Evolutionary conservation across 495 filamentous ascomycete species (phyloP).

Genomic region (Penicillium turbatum): DNA sequence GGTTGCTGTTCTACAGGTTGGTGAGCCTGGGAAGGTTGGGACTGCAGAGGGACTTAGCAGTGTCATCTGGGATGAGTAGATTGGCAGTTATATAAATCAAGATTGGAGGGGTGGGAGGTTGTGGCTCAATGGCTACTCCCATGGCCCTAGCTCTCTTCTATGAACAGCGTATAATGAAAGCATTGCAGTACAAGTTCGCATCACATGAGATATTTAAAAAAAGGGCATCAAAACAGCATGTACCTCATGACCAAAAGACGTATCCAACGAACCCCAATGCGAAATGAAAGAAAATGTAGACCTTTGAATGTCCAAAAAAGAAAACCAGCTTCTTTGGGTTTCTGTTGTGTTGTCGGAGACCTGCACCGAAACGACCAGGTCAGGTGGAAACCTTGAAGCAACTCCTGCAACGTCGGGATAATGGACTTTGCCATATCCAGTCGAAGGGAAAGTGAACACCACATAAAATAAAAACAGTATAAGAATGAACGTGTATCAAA

Average conservation of each 20-base stretch:
- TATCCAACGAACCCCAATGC: constrained; percentile 17
- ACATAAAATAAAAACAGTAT: constrained; percentile 8
- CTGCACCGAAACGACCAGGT: constrained; percentile 17
- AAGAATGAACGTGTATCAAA: constrained; percentile 22
- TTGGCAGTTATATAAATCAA: constrained; percentile 1
- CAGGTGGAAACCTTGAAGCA: constrained; percentile 5
- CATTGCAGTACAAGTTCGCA: constrained; percentile 16
- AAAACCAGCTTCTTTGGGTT: constrained; percentile 26
- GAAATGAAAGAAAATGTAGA: constrained; percentile 15
- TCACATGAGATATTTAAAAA: constrained; percentile 11
- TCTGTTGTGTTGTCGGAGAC: constrained; percentile 17
- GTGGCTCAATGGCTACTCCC: background rate
- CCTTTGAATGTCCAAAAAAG: constrained; percentile 3
- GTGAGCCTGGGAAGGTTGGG: constrained; percentile 35
- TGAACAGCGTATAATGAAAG: constrained; percentile 1
- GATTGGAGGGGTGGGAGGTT: background rate
- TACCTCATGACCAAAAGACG: constrained; percentile 13
- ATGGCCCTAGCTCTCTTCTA: constrained; percentile 3
- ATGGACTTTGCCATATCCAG: background rate
- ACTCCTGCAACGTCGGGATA: background rate
- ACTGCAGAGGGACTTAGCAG: constrained; percentile 47
- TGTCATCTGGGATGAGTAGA: constrained; percentile 58
- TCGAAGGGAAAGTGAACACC: background rate
- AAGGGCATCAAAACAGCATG: constrained; percentile 4
- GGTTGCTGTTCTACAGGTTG: constrained; percentile 40